These are phyloP conservation scores for Paraphoma chrysanthemicola DNA, from an alignment of 2,329 filamentous ascomycete genomes.

Conservation along the genomic window DNA sequence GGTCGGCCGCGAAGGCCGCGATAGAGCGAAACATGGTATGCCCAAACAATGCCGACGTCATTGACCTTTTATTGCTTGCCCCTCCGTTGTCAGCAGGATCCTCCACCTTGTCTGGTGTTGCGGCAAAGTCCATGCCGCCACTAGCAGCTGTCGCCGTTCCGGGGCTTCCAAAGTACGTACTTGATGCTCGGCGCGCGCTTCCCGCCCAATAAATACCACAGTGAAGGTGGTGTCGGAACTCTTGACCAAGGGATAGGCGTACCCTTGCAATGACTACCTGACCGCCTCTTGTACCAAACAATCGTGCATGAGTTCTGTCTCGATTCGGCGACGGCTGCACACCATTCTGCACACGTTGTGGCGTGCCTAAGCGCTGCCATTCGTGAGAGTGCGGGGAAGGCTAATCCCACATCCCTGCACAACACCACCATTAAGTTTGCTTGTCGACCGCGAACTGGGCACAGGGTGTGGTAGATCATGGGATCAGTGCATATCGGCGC, in stretches of 20 bases:
- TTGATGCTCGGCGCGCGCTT: neutral
- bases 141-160: neutral
- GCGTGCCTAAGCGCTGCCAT: constrained; percentile 15
- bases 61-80: neutral
- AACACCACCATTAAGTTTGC: constrained; percentile 1
- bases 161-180: neutral
- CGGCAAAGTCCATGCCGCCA: neutral
- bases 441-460: neutral
- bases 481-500: neutral
- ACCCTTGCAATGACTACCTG: neutral
- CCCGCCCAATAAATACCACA: constrained; percentile 3
- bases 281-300: constrained; percentile 7
- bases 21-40: neutral
- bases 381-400: constrained; percentile 9
- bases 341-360: constrained; percentile 13
- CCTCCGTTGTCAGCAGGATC: neutral
- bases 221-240: neutral
- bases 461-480: constrained; percentile 4
- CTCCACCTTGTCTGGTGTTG: neutral
- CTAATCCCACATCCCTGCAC: neutral
- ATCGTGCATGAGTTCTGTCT: neutral
- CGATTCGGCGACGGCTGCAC: neutral
- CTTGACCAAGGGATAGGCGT: neutral
- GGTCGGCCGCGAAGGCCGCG: neutral
- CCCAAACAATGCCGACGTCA: neutral